These are phyloP conservation scores for Raddia guianensis DNA, from an alignment of 176 grass and related monocot species.

Conservation along the genomic window DNA sequence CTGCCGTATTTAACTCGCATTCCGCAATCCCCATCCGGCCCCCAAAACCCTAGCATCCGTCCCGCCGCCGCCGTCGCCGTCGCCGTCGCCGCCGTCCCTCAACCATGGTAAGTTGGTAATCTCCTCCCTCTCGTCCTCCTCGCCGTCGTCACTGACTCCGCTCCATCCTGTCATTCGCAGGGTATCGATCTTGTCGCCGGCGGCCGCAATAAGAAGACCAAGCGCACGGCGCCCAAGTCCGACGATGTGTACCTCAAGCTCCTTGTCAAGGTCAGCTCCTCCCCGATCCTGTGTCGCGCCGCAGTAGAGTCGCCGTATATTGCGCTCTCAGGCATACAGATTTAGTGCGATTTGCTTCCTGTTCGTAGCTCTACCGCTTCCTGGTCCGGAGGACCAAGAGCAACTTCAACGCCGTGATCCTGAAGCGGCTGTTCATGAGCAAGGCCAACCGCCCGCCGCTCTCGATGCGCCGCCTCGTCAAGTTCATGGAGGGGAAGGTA, in stretches of 20 bases:
- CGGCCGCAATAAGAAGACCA: slow-evolving; percentile 76
- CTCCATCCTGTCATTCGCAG: background rate
- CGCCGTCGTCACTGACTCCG: background rate
- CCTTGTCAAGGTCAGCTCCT: slow-evolving; percentile 58
- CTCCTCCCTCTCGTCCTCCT: background rate
- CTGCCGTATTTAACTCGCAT: slow-evolving; percentile 33
- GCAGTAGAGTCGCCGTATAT: background rate
- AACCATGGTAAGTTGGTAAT: slow-evolving; percentile 38
- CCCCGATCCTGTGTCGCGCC: background rate
- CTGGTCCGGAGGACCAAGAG: slow-evolving; percentile 76
- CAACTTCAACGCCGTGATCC: slow-evolving; percentile 71
- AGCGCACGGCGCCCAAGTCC: slow-evolving; percentile 67
- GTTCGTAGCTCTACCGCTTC: slow-evolving; percentile 73
- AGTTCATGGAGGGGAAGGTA: slow-evolving; percentile 68
- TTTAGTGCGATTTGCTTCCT: background rate
- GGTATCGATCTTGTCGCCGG: slow-evolving; percentile 74
- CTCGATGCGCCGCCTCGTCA: slow-evolving; percentile 74
- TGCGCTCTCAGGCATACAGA: background rate
- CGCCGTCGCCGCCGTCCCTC: background rate
- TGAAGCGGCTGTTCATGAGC: slow-evolving; percentile 93
- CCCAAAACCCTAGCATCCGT: slow-evolving; percentile 44
- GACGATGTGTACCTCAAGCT: slow-evolving; percentile 85
- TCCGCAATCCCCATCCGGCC: background rate
- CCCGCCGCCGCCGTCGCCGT: slow-evolving; percentile 4
- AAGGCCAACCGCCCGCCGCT: slow-evolving; percentile 75